Base-by-base conservation (phyloP, 345 rosid genomes). In the Populus deltoides region DNA sequence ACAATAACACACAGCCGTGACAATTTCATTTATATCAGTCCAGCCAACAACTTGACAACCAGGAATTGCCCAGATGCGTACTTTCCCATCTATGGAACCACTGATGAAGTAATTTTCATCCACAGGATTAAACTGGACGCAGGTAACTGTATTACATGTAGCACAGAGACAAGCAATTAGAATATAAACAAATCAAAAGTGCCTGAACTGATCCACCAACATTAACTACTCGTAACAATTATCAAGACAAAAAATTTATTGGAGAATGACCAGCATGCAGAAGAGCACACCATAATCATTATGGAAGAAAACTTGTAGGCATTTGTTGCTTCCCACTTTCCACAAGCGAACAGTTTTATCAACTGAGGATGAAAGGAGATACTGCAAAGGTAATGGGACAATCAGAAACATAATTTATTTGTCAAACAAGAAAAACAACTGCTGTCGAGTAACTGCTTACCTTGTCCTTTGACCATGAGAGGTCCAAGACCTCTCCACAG, bases 281-380 rank as follows among this genome's bases (percentile, higher is more conserved):
- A 76, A 63, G 43, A n/a, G 24, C 66, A 12, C 69, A 87, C 91
- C 90, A 79, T 83, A 86, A 71, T 84, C 78, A 69, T 77, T 85
- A 72, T 85, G 90, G 55, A 70, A 75, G 78, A 86, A 89, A 25
- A 85, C 84, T 66, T 78, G 63, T 12, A 75, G 80, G 77, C 90
- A 87, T 35, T 78, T 69, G n/a, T 81, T 77, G 41, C 59, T 67
- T 78, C 91, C 90, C 63, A 87, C 83, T 86, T 82, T 82, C 91
- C 91, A 89, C 72, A 86, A 68, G 18, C 88, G 87, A 71, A 89
- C 91, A 16, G 91, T 89, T 74, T 85, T 89, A 76, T 89, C 91
- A 57, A 76, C 85, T 27, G 91, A 86, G 35, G 91, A 83, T 61
- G 91, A 89, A 36, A 89, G 77, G 22, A 89, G 73, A 79, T 25